Conservation (phyloP, 1,284 basidiomycete species). For the Marasmius oreades region DNA sequence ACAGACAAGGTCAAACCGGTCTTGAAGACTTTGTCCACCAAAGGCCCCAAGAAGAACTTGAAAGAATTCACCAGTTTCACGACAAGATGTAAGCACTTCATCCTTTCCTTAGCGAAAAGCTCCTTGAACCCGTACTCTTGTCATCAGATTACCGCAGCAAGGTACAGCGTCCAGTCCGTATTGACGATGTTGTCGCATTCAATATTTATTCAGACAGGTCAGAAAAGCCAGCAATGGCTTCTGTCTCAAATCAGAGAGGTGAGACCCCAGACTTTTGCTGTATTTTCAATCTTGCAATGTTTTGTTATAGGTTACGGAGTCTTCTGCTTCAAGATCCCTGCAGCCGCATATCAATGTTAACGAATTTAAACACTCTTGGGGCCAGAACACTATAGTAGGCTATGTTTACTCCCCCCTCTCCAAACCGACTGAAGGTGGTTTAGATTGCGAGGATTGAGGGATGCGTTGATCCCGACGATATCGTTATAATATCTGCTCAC, state of each 20-base stretch:
- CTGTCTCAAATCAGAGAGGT: conserved; percentile 70
- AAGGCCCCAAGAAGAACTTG: conserved; percentile 67
- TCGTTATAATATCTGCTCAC: conserved; percentile 79
- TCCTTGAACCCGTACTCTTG: too few relatives aligned
- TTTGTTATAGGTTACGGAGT: conserved; percentile 55
- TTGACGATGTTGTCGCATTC: conserved; percentile 8
- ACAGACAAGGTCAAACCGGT: conserved; percentile 56
- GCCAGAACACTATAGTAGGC: conserved; percentile 84
- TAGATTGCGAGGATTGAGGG: conserved; percentile 75
- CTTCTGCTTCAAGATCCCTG: conserved; percentile 56
- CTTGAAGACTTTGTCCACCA: conserved; percentile 62
- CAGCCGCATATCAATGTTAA: conserved; percentile 58
- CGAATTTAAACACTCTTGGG: conserved; percentile 90
- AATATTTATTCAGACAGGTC: conserved; percentile 58
- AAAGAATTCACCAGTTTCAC: conserved; percentile 72
- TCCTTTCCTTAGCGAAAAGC: conserved; percentile 31
- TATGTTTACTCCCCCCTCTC: conserved; percentile 12
- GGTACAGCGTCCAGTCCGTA: conserved; percentile 36
- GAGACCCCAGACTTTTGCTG: conserved; percentile 15
- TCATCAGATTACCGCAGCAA: conserved; percentile 79
- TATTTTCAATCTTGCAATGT: background rate
- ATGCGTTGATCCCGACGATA: conserved; percentile 54
- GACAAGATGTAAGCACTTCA: conserved; percentile 54
- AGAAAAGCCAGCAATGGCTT: conserved; percentile 82
- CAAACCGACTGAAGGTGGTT: conserved; percentile 12